Conservation (phyloP, 495 filamentous ascomycete species). For the Aspergillus egyptiacus region DNA sequence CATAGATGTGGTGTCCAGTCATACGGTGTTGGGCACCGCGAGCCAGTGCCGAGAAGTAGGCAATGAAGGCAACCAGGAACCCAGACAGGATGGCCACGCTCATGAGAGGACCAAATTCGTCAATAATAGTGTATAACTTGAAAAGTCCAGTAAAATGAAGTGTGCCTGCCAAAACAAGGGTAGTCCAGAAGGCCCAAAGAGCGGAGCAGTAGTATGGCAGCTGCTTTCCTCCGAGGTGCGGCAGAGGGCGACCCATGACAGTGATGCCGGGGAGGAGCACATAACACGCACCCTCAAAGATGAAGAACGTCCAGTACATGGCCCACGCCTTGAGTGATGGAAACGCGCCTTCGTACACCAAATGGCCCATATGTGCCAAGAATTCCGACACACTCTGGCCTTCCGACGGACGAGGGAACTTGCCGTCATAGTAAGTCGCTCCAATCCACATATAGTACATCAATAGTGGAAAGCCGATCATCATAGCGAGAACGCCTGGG, state of each 20-base stretch:
- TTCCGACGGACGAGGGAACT: slow-evolving; percentile 61
- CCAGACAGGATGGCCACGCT: slow-evolving; percentile 87
- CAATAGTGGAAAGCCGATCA: slow-evolving; percentile 83
- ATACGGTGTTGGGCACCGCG: slow-evolving; percentile 85
- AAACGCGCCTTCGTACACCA: slow-evolving; percentile 77
- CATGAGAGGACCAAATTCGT: slow-evolving; percentile 90
- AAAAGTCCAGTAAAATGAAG: slow-evolving; percentile 81
- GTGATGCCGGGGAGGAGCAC: slow-evolving; percentile 77
- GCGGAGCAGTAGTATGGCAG: slow-evolving; percentile 91
- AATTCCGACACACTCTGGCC: slow-evolving; percentile 66
- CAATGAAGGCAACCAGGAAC: slow-evolving; percentile 69
- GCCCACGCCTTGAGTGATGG: slow-evolving; percentile 74
- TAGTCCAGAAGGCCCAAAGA: slow-evolving; percentile 79
- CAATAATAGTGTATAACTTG: slow-evolving; percentile 87
- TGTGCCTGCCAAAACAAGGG: slow-evolving; percentile 57
- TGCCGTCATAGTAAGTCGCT: slow-evolving; percentile 81
- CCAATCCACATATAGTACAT: slow-evolving; percentile 99
- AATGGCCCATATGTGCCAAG: slow-evolving; percentile 53
- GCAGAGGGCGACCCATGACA: slow-evolving; percentile 77
- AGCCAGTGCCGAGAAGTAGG: slow-evolving; percentile 74
- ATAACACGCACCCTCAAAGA: slow-evolving; percentile 78
- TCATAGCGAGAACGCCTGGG: slow-evolving; percentile 68
- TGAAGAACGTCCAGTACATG: slow-evolving; percentile 89
- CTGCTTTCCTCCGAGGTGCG: slow-evolving; percentile 73
- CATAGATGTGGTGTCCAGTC: slow-evolving; percentile 87